Evolutionary conservation across 2,329 filamentous ascomycete species (phyloP), one percentile per base, ranked within the genome.

Genomic region (Aspergillus viridinutans): DNA sequence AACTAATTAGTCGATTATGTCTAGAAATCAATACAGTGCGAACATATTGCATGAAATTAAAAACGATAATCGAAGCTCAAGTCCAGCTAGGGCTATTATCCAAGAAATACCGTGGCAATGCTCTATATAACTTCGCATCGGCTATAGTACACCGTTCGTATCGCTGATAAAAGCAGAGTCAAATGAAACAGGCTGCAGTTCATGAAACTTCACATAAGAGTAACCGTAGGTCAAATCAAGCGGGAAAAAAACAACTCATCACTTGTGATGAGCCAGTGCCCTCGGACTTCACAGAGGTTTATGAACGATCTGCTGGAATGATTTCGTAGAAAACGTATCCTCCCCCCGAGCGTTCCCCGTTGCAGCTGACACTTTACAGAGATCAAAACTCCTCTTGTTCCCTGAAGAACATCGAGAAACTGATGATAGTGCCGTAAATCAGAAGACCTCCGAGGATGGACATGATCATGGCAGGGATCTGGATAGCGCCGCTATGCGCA

Each of bases 361-460:
- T 10, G 52, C 21, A 45, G 38, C 29, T 28, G 43, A 29, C 42
- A 32, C 21, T 21, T n/a, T 20, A 32, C 52, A n/a, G 29, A 28
- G 43, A 21, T 71, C 61, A 97, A 75, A 97, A 99, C 68, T 97
- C 94, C 72, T 96, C 90, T 74, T 97, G 92, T 76, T 97, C 92
- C 73, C 93, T 89, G 82, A 99, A 99, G 80, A 97, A 99, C 86
- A 97, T 90, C 64, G 90, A 88, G 76, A 99, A 99, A 78, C 90
- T 94, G 77, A 99, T 95, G 72, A 99, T 97, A 50, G 94, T 99
- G 56, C 91, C 90, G 77, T 99, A 99, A 73, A 99, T 99, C 72
- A 99, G 79, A 58, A 97, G 80, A 53, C 94, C 94, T 28, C 94
- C 94, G 53, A 93, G 78, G 67, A 99, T 89, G 53, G 90, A 95